Evolutionary conservation across 2,329 filamentous ascomycete genomes (phyloP), one percentile per base, ranked within the genome.

Genomic region (Penicillium janthinellum): DNA sequence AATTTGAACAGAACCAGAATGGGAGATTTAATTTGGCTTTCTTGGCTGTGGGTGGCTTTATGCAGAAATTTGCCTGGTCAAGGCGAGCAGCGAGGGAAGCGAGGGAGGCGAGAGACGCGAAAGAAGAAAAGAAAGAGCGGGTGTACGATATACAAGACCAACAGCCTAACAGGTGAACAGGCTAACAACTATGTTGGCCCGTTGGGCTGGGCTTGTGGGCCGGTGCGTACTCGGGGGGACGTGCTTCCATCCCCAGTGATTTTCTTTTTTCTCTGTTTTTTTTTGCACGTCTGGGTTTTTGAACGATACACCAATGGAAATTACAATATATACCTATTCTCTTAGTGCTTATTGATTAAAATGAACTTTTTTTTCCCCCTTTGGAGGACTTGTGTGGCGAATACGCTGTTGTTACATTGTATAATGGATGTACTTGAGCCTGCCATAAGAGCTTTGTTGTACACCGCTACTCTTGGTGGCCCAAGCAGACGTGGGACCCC

Each of bases 241-340:
- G 47, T 39, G 58, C 42, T 56, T 58, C 31, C 39, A 38, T 45
- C 28, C 58, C 34, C 38, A 14, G 28, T 52, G 28, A 48, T 45
- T n/a, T 56, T 54, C 44, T 45, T 58, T 35, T 28, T 25, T 51
- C 8, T 1, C 53, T 44, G 42, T 44, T 57, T 57, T 57, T 57
- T 17, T 37, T 54, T 57, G 54, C 44, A 51, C 10, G 54, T 57
- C 52, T 12, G 41, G 41, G 41, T 45, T 60, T 59, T 57, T 54
- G 51, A 60, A 65, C 64, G 63, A 65, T 65, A 65, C 63, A 63
- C 63, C 63, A 61, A 59, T 58, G 45, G 62, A 65, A 65, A 65
- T 64, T 64, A 64, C 61, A 62, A 57, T 42, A 60, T 61, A 34
- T 49, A 49, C 28, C 47, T 47, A 31, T 34, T 49, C 20, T 35